phyloP scores from a whole-genome alignment of 805 yeast genomes.

The Wickerhamiella musiphila region DNA sequence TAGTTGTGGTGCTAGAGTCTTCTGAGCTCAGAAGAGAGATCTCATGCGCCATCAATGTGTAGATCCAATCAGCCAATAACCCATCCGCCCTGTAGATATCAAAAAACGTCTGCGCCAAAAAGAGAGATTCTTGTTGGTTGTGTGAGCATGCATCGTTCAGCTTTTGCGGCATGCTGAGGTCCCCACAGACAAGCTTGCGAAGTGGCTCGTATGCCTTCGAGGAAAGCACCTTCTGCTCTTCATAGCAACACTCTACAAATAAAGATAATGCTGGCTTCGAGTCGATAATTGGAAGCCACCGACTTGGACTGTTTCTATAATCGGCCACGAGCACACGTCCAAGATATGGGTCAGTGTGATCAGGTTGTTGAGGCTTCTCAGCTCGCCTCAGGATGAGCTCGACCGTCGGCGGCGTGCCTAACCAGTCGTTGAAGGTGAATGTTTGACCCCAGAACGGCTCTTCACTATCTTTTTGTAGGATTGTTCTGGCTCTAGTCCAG shows the following conservation, averaged over 20 bases:
- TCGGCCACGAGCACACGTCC: constrained; percentile 9
- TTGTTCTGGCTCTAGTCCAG: constrained; percentile 62
- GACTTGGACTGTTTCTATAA: constrained; percentile 4
- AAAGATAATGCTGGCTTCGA: constrained; percentile 10
- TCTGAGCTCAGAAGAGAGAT: constrained; percentile 19
- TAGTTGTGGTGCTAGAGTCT: constrained; percentile 15
- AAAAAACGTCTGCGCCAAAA: constrained; percentile 29
- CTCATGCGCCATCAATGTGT: constrained; percentile 50
- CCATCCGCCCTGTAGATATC: constrained; percentile 61
- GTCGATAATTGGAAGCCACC: background rate
- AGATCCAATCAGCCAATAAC: constrained; percentile 57
- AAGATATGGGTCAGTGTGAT: constrained; percentile 5
- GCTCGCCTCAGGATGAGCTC: constrained; percentile 8
- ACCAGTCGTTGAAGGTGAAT: constrained; percentile 37
- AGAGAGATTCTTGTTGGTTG: constrained; percentile 1
- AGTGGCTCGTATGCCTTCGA: too few species aligned
- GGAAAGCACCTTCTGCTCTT: too few species aligned
- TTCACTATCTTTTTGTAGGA: constrained; percentile 31
- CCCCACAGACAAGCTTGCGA: too few species aligned
- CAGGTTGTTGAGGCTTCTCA: constrained; percentile 4
- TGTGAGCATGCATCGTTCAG: too few species aligned
- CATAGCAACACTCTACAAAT: constrained; percentile 15
- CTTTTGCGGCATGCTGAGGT: too few species aligned
- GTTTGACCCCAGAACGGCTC: constrained; percentile 77
- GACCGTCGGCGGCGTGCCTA: constrained; percentile 30